Evolutionary conservation across 2,329 filamentous ascomycete genomes (phyloP).

Genomic region (Fusarium nurragi): DNA sequence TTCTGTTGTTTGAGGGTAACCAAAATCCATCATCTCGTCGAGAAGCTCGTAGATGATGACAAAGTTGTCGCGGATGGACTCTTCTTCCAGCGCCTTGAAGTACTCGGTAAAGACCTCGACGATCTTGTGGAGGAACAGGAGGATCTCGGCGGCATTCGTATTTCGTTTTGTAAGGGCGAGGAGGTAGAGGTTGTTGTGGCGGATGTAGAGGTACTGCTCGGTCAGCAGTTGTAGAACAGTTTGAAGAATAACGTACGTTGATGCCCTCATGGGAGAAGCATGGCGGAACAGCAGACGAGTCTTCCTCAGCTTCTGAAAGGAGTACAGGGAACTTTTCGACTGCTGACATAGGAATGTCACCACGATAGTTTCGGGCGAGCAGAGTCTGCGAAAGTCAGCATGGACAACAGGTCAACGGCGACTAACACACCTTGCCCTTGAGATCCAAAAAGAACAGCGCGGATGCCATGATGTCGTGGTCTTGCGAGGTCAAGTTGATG

Average conservation of each 20-base stretch:
- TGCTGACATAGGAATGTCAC: slow-evolving; percentile 98
- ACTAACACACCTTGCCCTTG: slow-evolving; percentile 88
- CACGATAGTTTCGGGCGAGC: slow-evolving; percentile 96
- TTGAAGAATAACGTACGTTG: slow-evolving; percentile 71
- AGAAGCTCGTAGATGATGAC: slow-evolving; percentile 98
- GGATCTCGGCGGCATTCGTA: slow-evolving; percentile 97
- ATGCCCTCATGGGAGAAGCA: slow-evolving; percentile 99
- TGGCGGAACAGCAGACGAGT: slow-evolving; percentile 94
- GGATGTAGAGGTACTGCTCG: slow-evolving; percentile 92
- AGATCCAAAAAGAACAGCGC: slow-evolving; percentile 98
- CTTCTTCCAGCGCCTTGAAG: slow-evolving; percentile 98
- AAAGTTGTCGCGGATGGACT: slow-evolving; percentile 99
- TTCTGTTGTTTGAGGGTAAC: slow-evolving; percentile 98
- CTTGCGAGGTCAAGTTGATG: slow-evolving; percentile 19
- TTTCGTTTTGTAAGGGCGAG: slow-evolving; percentile 98
- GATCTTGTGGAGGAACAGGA: slow-evolving; percentile 96
- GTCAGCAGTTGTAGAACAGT: slow-evolving; percentile 31
- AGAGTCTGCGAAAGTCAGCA: slow-evolving; percentile 76
- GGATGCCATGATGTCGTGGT: slow-evolving; percentile 80
- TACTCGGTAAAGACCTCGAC: slow-evolving; percentile 99
- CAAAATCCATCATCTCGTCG: slow-evolving; percentile 99
- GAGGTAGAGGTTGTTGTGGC: slow-evolving; percentile 98
- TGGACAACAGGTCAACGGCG: not conserved
- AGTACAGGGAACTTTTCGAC: slow-evolving; percentile 98
- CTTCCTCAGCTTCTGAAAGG: slow-evolving; percentile 97